Evolutionary conservation across 768 basidiomycete species (phyloP).

Genomic region (Russula ochroleuca): DNA sequence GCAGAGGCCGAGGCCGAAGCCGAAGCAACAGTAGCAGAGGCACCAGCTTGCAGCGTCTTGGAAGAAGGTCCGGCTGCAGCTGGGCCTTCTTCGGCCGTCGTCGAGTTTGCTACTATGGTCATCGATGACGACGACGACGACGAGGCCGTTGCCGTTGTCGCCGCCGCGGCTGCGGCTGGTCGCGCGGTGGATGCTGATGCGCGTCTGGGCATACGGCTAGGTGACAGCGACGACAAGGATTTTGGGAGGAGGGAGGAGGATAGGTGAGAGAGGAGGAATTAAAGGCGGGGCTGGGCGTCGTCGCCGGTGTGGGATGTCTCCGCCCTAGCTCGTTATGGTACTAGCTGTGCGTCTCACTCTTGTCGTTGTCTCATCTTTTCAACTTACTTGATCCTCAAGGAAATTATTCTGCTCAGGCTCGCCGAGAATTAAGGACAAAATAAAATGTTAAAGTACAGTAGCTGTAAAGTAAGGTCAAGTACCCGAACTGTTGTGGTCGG

Average conservation of each 20-base stretch:
- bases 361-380: background rate
- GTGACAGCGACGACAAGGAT: background rate
- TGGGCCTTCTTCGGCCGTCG: background rate
- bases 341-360: constrained; percentile 10
- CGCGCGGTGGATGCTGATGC: constrained; percentile 14
- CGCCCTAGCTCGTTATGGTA: constrained; percentile 24
- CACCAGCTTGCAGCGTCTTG: constrained; percentile 13
- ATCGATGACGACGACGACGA: background rate
- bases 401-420: background rate
- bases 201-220: constrained; percentile 22
- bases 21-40: constrained; percentile 2
- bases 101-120: background rate
- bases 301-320: constrained; percentile 17
- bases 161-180: constrained; percentile 2
- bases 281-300: constrained; percentile 6
- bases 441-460: background rate
- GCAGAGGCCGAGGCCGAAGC: background rate
- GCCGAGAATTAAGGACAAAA: background rate
- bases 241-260: background rate
- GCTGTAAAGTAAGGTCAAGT: constrained; percentile 6
- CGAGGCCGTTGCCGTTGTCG: background rate
- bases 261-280: background rate
- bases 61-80: background rate
- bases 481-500: background rate
- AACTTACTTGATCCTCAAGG: background rate